phyloP scores from a whole-genome alignment of 768 basidiomycete genomes.

The Trametes meyenii region DNA sequence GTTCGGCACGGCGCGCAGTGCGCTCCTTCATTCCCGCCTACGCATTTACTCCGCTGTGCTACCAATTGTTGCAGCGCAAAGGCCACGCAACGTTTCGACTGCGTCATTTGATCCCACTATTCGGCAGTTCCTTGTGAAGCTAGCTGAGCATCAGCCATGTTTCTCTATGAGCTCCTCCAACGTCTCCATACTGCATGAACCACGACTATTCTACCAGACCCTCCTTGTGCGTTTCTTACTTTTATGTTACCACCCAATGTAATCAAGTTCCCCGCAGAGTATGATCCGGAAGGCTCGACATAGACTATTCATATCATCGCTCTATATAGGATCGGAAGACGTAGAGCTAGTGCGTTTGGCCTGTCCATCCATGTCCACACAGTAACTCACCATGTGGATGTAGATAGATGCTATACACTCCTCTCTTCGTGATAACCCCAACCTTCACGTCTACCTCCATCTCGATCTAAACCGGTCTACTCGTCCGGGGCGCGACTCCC shows the following conservation, averaged over 20 bases:
- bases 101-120: constrained; percentile 28
- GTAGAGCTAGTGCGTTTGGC: constrained; percentile 67
- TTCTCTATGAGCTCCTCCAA: constrained; percentile 29
- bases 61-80: constrained; percentile 5
- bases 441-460: constrained; percentile 69
- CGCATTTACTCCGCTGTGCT: constrained; percentile 14
- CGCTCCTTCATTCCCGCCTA: constrained; percentile 13
- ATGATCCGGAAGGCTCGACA: constrained; percentile 77
- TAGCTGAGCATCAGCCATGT: constrained; percentile 34
- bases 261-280: constrained; percentile 44
- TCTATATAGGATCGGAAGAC: constrained; percentile 86
- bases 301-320: constrained; percentile 86
- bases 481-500: constrained; percentile 71
- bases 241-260: neutral
- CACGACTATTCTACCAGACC: constrained; percentile 30
- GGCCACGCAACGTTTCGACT: constrained; percentile 21
- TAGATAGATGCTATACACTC: constrained; percentile 71
- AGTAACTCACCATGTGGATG: neutral
- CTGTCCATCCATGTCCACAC: neutral
- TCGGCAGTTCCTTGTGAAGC: constrained; percentile 28
- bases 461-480: constrained; percentile 83
- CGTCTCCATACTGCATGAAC: constrained; percentile 31
- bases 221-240: constrained; percentile 28
- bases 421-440: constrained; percentile 59
- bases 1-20: constrained; percentile 24